Evolutionary conservation across 306 rosid species (phyloP).

Genomic region (Betula pendula): DNA sequence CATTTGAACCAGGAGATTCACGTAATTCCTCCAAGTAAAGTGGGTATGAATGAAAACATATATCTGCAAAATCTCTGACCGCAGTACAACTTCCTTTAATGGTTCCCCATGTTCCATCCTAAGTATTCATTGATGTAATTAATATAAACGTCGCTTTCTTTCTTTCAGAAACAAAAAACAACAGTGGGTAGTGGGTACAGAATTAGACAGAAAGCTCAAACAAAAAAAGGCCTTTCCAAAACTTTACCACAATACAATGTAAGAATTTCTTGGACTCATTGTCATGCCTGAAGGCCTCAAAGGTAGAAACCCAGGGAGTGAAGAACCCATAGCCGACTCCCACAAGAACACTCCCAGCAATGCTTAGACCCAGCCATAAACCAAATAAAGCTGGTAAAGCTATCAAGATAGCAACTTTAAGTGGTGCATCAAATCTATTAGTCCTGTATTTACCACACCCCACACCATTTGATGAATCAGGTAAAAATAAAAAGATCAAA

Average conservation of each 20-base stretch:
- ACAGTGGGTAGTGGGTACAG: constrained; percentile 3
- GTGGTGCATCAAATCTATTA: constrained; percentile 56
- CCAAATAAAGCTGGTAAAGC: constrained; percentile 74
- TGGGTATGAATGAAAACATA: constrained; percentile 73
- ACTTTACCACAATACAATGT: constrained; percentile 62
- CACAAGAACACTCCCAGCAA: constrained; percentile 71
- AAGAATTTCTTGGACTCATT: constrained; percentile 54
- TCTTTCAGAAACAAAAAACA: background rate
- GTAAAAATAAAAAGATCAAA: background rate
- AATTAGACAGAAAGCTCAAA: constrained; percentile 15
- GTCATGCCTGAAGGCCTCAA: constrained; percentile 78
- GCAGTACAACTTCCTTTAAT: constrained; percentile 79
- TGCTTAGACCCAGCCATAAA: constrained; percentile 79
- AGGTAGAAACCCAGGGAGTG: constrained; percentile 85
- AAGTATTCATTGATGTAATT: background rate
- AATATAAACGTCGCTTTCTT: background rate
- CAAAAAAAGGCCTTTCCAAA: constrained; percentile 1
- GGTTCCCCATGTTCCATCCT: constrained; percentile 94
- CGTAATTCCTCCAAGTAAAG: constrained; percentile 73
- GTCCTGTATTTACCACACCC: constrained; percentile 52
- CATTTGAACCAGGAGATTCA: constrained; percentile 54
- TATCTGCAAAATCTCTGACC: constrained; percentile 83
- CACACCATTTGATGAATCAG: constrained; percentile 20
- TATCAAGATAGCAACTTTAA: constrained; percentile 68
- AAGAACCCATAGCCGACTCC: constrained; percentile 82